These are phyloP conservation scores for Lumnitzera littorea DNA, from an alignment of 345 rosid genomes.

Conservation along the genomic window DNA sequence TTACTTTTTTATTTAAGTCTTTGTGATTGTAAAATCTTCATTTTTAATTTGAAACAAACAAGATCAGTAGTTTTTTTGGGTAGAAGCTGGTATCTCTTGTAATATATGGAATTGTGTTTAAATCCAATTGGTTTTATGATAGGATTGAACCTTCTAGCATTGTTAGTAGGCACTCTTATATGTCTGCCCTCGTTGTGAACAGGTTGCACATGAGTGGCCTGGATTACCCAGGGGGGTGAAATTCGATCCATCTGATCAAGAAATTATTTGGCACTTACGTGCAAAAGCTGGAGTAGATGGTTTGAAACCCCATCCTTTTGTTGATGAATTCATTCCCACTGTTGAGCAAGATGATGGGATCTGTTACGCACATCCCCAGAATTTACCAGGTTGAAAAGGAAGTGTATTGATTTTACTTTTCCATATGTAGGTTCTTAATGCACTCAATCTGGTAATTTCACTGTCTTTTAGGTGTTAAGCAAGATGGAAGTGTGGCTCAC, in stretches of 20 bases:
- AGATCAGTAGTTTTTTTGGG: too few species aligned
- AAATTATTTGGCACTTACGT: constrained; percentile 81
- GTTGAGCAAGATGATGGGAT: constrained; percentile 82
- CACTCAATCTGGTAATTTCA: constrained; percentile 3
- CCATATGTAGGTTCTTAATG: not conserved
- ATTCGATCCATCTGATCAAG: constrained; percentile 93
- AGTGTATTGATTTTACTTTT: not conserved
- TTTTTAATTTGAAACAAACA: too few species aligned
- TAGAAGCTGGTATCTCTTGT: too few species aligned
- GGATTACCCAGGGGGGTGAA: constrained; percentile 92
- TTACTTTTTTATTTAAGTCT: too few species aligned
- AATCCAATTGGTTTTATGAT: too few species aligned
- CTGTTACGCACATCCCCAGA: constrained; percentile 93
- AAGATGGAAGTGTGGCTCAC: constrained; percentile 71
- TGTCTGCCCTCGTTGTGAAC: not conserved
- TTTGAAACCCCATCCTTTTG: constrained; percentile 60
- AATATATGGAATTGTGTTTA: too few species aligned
- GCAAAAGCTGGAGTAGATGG: constrained; percentile 50
- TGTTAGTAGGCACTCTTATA: not conserved
- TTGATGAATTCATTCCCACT: constrained; percentile 73
- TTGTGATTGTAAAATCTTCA: too few species aligned
- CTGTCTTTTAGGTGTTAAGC: constrained; percentile 50
- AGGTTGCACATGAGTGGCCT: constrained; percentile 86
- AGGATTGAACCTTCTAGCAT: not conserved
- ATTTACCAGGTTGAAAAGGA: constrained; percentile 61